Base-by-base conservation (phyloP, 23 red algal genomes). In the Chondrus crispus region DNA sequence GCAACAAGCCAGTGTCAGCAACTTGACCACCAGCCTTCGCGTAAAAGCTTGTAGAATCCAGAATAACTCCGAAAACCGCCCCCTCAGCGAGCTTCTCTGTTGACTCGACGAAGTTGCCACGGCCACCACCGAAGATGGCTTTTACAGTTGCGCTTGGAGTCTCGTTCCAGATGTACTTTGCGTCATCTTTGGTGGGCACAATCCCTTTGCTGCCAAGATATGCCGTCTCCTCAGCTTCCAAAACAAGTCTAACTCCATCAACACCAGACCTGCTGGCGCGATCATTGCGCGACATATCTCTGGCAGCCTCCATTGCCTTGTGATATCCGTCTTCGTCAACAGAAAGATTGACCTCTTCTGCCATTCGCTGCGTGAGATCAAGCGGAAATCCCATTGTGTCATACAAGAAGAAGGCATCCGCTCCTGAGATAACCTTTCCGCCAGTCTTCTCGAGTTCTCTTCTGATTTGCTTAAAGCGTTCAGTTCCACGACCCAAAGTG, bases 321-420 rank as follows among this genome's bases (percentile, higher is more conserved):
- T 92, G 29, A 48, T 95, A 99, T 11, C 84, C 97, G 22, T 84
- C 76, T 42, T 87, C 93, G 51, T 99, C 94, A 51, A 99, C 93
- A 76, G 84, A 89, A 38, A 99, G 54, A 1, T 94, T 93, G 3
- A 88, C 68, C 79, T 99, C 97, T 45, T 93, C 93, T 5, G 97
- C 97, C 93, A 99, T 95, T 19, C 94, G 81, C 44, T 96, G 87
- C 14, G 97, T 99, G 12, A 99, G 46, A 68, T 99, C 97, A 50
- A 99, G 87, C 9, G 97, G 97, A 87, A 99, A 99, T 42, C 97
- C 97, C 97, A 99, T 99, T 2, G 97, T 96, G 68, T 99, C 97
- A 75, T 99, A 99, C 71, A 99, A 74, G 85, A 99, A 99, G 92
- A 99, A 99, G 0, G 94, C 97, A 50, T 99, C 97, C 3, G 82